Conservation (phyloP, 495 filamentous ascomycete species). For the Tuber umbilicatum region DNA sequence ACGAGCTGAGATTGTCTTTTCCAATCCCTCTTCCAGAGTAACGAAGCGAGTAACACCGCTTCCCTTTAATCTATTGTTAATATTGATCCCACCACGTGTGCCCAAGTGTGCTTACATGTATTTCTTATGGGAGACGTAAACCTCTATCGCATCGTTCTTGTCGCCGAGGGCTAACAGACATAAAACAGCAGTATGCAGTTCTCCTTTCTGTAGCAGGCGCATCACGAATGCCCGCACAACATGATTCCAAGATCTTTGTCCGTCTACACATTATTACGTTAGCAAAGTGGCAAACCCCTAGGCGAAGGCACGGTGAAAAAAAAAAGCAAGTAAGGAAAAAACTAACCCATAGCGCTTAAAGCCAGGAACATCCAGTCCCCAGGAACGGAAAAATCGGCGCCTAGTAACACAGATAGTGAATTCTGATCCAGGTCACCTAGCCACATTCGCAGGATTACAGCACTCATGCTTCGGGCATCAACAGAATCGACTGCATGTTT, state of each 20-base stretch:
- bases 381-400: constrained; percentile 73
- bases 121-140: constrained; percentile 85
- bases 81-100: constrained; percentile 48
- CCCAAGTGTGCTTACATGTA: constrained; percentile 85
- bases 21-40: constrained; percentile 59
- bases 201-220: constrained; percentile 77
- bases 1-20: constrained; percentile 79
- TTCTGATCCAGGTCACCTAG: constrained; percentile 67
- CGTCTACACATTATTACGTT: constrained; percentile 43
- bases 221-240: constrained; percentile 89
- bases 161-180: constrained; percentile 89
- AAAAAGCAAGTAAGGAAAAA: neutral
- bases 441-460: constrained; percentile 53
- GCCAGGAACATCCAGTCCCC: constrained; percentile 97
- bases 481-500: constrained; percentile 39
- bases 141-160: constrained; percentile 88
- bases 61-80: constrained; percentile 32
- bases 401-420: constrained; percentile 39
- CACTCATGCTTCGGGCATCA: constrained; percentile 39
- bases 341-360: constrained; percentile 68
- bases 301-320: neutral
- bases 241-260: constrained; percentile 74
- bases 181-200: constrained; percentile 84
- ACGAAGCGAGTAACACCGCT: constrained; percentile 43
- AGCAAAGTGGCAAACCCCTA: constrained; percentile 6